Percentiles rank a stretch among this genome's conserved stretches.
phyloP scores from a whole-genome alignment of 306 rosid genomes.

The Medicago truncatula region MtrunA17r5.0-ANR NC_053044.1:47562501-47563000 shows the following conservation, averaged over 20 bases:
- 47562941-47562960: conserved; percentile 28
- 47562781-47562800: conserved; percentile 97
- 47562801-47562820: conserved; percentile 83
- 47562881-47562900: conserved; percentile 88
- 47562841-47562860: conserved; percentile 99
- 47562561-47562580: conserved; percentile 57
- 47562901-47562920: conserved; percentile 83
- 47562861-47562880: conserved; percentile 95
- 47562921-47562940: conserved; percentile 97
- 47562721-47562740: conserved; percentile 59
- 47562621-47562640: conserved; percentile 96
- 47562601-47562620: conserved; percentile 67
- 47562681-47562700: conserved; percentile 92
- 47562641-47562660: conserved; percentile 72
- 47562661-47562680: conserved; percentile 69
- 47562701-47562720: conserved; percentile 80
- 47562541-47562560: conserved; percentile 59
- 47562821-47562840: conserved; percentile 96
- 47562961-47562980: neutral
- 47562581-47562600: conserved; percentile 52
- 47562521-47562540: conserved; percentile 69
- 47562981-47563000: conserved; percentile 33
- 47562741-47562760: conserved; percentile 88
- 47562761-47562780: conserved; percentile 87
- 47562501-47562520: conserved; percentile 52